Evolutionary conservation across 108 stramenopile genomes (phyloP), one percentile per base, ranked within the genome.

Genomic region (Cyclotella atomus): DNA sequence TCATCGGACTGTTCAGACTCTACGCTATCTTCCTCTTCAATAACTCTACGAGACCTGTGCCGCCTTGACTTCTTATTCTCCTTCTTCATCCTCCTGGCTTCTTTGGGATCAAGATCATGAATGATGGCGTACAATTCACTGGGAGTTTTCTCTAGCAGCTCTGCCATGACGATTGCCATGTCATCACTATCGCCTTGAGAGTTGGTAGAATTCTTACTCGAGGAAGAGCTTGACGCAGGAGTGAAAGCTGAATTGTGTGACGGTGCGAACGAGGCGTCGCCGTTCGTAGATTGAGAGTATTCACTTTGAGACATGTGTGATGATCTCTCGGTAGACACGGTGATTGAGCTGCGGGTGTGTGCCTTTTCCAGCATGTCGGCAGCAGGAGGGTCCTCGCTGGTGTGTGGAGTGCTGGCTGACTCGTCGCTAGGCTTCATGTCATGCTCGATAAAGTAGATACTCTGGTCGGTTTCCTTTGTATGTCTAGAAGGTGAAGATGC

Each of bases 101-200:
- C 30, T 15, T 32, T 15, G 14, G 28, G 28, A 19, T 57, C 29
- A 30, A 30, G 29, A 57, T 57, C 56, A 57, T 57, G 56, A 0
- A 57, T 57, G 32, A 57, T 57, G 29, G 56, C 56, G 32, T 57
- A 57, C 56, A 57, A 57, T 10, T 57, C 56, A 57, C 56, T 57
- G 1, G 56, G 56, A 29, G 56, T n/a, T 10, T 57, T 57, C 30
- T 57, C 56, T 15, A 57, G 29, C 12, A 57, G 56, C 20, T 57
- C 56, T 30, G 56, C 56, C 56, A 57, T 57, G 19, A 57, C 56
- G 32, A 12, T 14, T 7, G 28, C 12, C 56, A 57, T 57, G 30
- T 57, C 30, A 32, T 57, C 30, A 32, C 15, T 19, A 12, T 12
- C 30, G 56, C 10, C 29, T 1, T 57, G 56, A 19, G 56, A 57